Evolutionary conservation across 2,329 filamentous ascomycete species (phyloP), one percentile per base, ranked within the genome.

Genomic region (Chrysoporthe austroafricana): DNA sequence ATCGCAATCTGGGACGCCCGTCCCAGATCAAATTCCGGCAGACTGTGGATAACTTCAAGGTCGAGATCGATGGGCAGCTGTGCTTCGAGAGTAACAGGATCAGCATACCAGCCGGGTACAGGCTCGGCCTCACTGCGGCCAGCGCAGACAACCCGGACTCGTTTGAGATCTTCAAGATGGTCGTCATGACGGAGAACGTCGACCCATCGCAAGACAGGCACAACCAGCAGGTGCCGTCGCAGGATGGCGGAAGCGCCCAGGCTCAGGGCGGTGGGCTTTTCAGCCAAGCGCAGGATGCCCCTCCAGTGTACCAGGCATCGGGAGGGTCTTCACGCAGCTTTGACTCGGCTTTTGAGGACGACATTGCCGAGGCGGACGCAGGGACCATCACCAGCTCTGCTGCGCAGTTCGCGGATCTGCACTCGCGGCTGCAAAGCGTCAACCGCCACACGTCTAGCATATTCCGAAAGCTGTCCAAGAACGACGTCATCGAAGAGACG

Each of bases 61-160:
- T 99, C 67, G 87, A 90, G 63, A 84, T 98, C 43, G 96, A 98
- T 76, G 90, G 90, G 68, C 84, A 85, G 64, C 81, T 87, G 52
- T 99, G 96, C 83, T 97, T 99, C 81, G 88, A 93, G 76, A 95
- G 89, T 63, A 82, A 90, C 78, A 91, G 93, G 83, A 85, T 98
- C 74, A 84, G 83, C 70, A 85, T 99, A 34, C 96, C 95, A 3
- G 74, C 85, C 1, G 92, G 92, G 72, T 96, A 98, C 82, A 86
- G 87, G 77, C 92, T 97, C 72, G 96, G 96, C 73, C 82, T 99
- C 73, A 93, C 91, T 14, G 96, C 95, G 54, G 92, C 93, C 18
- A 95, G 93, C 3, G 92, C 93, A 42, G 95, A 98, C 72, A 94
- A 89, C 74, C 94, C 96, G 0, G 96, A 99, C 80, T 97, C 93